These are phyloP conservation scores for Myochromella boudieri DNA, from an alignment of 768 basidiomycete genomes.

Conservation along the genomic window DNA sequence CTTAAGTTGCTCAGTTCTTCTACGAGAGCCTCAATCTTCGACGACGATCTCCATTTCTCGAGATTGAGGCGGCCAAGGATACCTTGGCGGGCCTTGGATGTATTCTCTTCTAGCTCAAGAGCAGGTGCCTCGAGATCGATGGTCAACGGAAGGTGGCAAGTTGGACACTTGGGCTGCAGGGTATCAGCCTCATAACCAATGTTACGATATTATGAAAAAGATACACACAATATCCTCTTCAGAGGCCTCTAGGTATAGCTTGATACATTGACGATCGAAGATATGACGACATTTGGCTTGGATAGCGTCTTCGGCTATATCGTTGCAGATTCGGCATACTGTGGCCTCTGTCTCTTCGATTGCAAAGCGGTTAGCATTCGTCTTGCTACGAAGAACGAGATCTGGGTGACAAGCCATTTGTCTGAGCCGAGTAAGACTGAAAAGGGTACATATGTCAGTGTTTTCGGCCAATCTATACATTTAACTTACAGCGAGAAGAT, in stretches of 20 bases:
- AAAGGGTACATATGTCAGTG: conserved; percentile 14
- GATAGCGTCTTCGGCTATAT: conserved; percentile 96
- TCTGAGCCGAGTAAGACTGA: conserved; percentile 89
- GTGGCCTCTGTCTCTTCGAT: conserved; percentile 72
- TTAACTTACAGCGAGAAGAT: conserved; percentile 73
- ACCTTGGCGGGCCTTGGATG: conserved; percentile 68
- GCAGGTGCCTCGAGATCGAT: conserved; percentile 97
- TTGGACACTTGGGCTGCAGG: conserved; percentile 83
- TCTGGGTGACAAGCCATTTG: conserved; percentile 97
- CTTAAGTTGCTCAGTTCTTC: conserved; percentile 91
- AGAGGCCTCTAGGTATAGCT: conserved; percentile 81
- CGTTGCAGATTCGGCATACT: conserved; percentile 94
- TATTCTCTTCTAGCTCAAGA: conserved; percentile 73
- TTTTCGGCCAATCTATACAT: not conserved
- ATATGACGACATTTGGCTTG: conserved; percentile 91
- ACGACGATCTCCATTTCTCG: conserved; percentile 90
- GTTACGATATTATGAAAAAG: not conserved
- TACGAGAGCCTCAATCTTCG: conserved; percentile 94
- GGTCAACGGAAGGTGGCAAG: conserved; percentile 89
- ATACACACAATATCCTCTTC: conserved; percentile 60
- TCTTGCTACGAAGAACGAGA: conserved; percentile 86
- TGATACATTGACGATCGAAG: conserved; percentile 95
- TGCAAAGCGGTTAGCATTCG: conserved; percentile 62
- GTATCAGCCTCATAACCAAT: not conserved
- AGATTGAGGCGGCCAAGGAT: conserved; percentile 90